Percentiles rank a stretch among this genome's conserved stretches.
Conservation (phyloP, 2,329 filamentous ascomycete genomes). For the Tympanopsis confertula region DNA sequence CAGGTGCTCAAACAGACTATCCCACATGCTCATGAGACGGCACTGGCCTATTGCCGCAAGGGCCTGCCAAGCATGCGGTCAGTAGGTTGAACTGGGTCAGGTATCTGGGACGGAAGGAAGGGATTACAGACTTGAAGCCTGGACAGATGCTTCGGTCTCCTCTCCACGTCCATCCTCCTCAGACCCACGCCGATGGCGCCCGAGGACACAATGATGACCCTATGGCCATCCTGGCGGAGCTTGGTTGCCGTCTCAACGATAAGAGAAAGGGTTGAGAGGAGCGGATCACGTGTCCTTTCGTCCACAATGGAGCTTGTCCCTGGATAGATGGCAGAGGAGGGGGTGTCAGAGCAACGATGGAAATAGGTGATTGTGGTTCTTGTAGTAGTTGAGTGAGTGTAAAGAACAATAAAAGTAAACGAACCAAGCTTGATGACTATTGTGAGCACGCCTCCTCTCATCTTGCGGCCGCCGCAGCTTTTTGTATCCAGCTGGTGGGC, state of each 20-base stretch:
- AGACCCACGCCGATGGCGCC: conserved; percentile 92
- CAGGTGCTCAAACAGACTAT: conserved; percentile 78
- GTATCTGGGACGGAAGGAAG: conserved; percentile 1
- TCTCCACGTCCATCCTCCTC: conserved; percentile 76
- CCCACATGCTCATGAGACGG: conserved; percentile 88
- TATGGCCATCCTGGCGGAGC: conserved; percentile 80
- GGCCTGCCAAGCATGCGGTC: conserved; percentile 37
- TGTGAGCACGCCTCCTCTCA: conserved; percentile 33
- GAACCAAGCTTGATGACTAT: conserved; percentile 80
- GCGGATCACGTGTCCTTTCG: conserved; percentile 84
- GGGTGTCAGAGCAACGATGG: conserved; percentile 1
- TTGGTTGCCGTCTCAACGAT: conserved; percentile 91
- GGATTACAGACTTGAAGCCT: conserved; percentile 57
- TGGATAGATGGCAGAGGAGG: conserved; percentile 22
- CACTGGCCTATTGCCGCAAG: conserved; percentile 94
- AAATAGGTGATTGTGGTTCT: no score
- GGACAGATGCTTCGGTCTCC: conserved; percentile 79
- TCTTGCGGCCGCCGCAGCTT: no score
- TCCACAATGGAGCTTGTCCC: conserved; percentile 98
- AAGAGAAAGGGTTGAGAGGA: conserved; percentile 77
- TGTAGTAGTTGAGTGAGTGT: no score
- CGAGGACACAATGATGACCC: conserved; percentile 91
- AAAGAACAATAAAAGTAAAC: not conserved
- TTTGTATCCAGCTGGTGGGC: no score
- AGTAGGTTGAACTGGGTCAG: not conserved